These are phyloP conservation scores for Noccaea caerulescens DNA, from an alignment of 345 rosid species.

Conservation along the genomic window DNA sequence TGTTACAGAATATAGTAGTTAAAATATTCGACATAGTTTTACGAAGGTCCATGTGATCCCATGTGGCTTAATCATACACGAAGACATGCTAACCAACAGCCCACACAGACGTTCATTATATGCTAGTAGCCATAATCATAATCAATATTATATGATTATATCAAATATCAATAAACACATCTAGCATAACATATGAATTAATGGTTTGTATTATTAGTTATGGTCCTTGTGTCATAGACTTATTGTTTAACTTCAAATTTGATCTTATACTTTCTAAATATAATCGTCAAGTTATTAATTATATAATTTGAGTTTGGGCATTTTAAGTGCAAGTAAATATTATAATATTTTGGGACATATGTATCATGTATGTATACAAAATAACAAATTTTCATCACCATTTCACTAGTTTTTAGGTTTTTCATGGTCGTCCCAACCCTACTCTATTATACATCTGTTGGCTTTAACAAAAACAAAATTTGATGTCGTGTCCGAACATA, in stretches of 20 bases:
- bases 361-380: neutral
- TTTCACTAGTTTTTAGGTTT: neutral
- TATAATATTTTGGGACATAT: neutral
- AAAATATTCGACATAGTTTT: slow-evolving; percentile 21
- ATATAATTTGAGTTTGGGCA: neutral
- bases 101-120: neutral
- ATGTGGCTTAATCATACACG: slow-evolving; percentile 27
- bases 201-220: neutral
- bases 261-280: too few species aligned
- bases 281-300: neutral
- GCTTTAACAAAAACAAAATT: neutral
- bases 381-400: neutral
- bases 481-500: neutral
- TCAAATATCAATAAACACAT: neutral
- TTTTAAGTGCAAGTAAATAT: neutral
- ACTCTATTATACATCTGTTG: neutral
- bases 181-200: neutral
- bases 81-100: slow-evolving; percentile 33
- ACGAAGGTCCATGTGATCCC: slow-evolving; percentile 30
- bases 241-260: too few species aligned
- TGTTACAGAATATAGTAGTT: neutral
- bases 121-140: neutral
- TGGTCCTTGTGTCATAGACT: neutral
- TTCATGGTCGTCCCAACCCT: neutral
- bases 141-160: neutral